phyloP scores from a whole-genome alignment of 1,284 basidiomycete genomes.

The Cerrena zonata region DNA sequence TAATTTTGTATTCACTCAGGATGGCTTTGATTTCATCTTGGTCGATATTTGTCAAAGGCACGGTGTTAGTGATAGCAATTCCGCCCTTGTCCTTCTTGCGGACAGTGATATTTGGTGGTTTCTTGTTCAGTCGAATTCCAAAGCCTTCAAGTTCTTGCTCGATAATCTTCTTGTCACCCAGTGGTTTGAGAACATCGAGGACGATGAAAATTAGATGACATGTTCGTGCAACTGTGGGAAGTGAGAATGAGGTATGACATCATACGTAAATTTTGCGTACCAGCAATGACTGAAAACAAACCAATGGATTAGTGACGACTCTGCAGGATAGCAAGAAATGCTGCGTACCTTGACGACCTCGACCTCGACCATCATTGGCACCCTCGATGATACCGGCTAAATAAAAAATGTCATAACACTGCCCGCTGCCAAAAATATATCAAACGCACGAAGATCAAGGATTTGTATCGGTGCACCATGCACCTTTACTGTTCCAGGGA shows the following conservation, averaged over 20 bases:
- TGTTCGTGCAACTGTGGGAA: conserved; percentile 77
- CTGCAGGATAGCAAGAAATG: conserved; percentile 5
- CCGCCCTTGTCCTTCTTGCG: conserved; percentile 95
- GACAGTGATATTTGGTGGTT: conserved; percentile 83
- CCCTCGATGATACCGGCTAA: conserved; percentile 97
- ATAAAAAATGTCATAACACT: conserved; percentile 6
- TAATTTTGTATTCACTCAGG: conserved; percentile 85
- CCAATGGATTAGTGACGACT: background rate
- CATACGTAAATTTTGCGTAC: conserved; percentile 38
- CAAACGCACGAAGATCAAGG: conserved; percentile 68
- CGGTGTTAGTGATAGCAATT: conserved; percentile 89
- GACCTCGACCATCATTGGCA: conserved; percentile 94
- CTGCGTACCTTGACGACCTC: conserved; percentile 85
- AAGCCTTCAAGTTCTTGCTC: conserved; percentile 93
- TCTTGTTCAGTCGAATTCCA: conserved; percentile 94
- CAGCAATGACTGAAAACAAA: conserved; percentile 63
- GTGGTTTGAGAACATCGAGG: conserved; percentile 93
- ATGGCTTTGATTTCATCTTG: conserved; percentile 96
- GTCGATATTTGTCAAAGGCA: conserved; percentile 94
- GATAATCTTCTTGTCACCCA: conserved; percentile 89
- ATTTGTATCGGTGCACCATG: conserved; percentile 92
- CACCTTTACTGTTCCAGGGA: conserved; percentile 92
- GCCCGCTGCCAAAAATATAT: conserved; percentile 1
- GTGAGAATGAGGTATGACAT: conserved; percentile 1
- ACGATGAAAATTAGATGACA: conserved; percentile 99